Conservation (phyloP, 768 basidiomycete genomes). For the Psilocybe subaeruginosa region DNA sequence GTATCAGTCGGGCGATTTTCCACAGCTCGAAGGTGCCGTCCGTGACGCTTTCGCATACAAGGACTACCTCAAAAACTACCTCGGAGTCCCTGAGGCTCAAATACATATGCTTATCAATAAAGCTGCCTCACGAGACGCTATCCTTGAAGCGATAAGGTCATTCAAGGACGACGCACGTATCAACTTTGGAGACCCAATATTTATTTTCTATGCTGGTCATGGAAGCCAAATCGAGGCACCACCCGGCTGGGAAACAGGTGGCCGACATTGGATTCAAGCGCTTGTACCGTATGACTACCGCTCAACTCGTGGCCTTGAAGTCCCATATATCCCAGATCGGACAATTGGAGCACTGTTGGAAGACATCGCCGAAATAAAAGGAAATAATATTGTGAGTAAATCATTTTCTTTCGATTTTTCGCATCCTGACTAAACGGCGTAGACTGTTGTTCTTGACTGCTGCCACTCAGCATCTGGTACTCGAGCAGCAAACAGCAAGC, state of each 20-base stretch:
- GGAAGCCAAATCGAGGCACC: slow-evolving; percentile 38
- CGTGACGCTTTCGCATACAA: not conserved
- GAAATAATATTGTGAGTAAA: slow-evolving; percentile 51
- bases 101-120: not conserved
- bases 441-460: slow-evolving; percentile 18
- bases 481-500: not conserved
- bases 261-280: slow-evolving; percentile 29
- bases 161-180: not conserved
- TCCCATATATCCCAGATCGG: slow-evolving; percentile 5
- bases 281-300: slow-evolving; percentile 8
- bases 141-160: not conserved
- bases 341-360: slow-evolving; percentile 42
- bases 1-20: not conserved
- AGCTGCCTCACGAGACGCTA: not conserved
- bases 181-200: not conserved
- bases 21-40: not conserved
- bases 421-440: not conserved
- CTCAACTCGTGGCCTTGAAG: not conserved
- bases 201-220: slow-evolving; percentile 7
- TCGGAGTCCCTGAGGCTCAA: not conserved
- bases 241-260: slow-evolving; percentile 42
- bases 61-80: not conserved
- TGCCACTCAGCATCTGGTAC: slow-evolving; percentile 17
- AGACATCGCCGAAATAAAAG: slow-evolving; percentile 52
- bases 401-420: not conserved